Percentiles rank a stretch among this genome's conserved stretches.
phyloP scores from a whole-genome alignment of 2,329 filamentous ascomycete species.

The Aspergillus sp. region DNA sequence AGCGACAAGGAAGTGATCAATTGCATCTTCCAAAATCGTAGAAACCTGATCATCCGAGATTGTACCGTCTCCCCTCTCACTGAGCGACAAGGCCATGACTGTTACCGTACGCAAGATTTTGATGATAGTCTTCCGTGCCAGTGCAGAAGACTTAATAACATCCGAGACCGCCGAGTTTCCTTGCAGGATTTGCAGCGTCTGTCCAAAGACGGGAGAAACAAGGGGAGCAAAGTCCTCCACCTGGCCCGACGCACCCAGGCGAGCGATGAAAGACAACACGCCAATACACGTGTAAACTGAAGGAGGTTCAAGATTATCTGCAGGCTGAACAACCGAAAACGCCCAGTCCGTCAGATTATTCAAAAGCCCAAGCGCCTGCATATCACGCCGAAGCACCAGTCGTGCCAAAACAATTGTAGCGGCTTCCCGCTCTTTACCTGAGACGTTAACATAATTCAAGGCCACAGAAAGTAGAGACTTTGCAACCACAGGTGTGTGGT shows the following conservation, averaged over 20 bases:
- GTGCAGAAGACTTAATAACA: conserved; percentile 68
- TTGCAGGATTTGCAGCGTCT: conserved; percentile 62
- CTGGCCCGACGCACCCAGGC: conserved; percentile 70
- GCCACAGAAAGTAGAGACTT: conserved; percentile 70
- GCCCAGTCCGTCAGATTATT: conserved; percentile 71
- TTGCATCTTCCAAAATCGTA: conserved; percentile 73
- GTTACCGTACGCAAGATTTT: conserved; percentile 80
- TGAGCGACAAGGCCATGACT: conserved; percentile 63
- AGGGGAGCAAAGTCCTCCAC: conserved; percentile 72
- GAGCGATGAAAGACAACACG: conserved; percentile 75
- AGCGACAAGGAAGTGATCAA: conserved; percentile 76
- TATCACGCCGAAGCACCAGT: conserved; percentile 80
- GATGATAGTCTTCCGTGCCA: conserved; percentile 78
- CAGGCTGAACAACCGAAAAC: conserved; percentile 59
- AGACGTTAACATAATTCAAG: conserved; percentile 68
- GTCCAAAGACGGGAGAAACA: conserved; percentile 65
- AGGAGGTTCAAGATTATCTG: conserved; percentile 38
- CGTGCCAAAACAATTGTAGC: conserved; percentile 82
- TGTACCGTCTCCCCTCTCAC: conserved; percentile 35
- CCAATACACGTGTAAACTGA: conserved; percentile 78
- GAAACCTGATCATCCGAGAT: conserved; percentile 38
- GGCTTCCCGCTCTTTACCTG: conserved; percentile 86
- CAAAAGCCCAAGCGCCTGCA: conserved; percentile 76
- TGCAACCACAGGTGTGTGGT: conserved; percentile 68
- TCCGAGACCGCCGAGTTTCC: conserved; percentile 53